A percentile compares a stretch with the other conserved stretches of the same genome.
Conservation (phyloP, 495 filamentous ascomycete genomes). For the Neurospora sp. region DNA sequence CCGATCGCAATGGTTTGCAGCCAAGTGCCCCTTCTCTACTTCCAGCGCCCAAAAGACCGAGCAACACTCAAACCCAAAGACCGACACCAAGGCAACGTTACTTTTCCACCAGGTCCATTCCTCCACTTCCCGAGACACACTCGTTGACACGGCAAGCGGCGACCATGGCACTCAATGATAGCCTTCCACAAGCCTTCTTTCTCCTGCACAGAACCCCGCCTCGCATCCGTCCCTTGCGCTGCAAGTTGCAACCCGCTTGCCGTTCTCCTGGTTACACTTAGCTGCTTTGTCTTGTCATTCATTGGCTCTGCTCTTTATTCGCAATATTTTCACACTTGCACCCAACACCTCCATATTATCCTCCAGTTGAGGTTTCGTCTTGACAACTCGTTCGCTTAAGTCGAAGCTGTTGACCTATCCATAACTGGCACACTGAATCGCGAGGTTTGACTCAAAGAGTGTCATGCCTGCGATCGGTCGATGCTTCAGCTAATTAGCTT, state of each 20-base stretch:
- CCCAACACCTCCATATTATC: not conserved
- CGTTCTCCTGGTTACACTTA: not conserved
- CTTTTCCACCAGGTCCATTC: slow-evolving; percentile 6
- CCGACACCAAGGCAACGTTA: slow-evolving; percentile 18
- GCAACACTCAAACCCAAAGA: not conserved
- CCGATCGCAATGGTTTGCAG: not conserved
- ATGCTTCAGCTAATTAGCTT: not conserved
- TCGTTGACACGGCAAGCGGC: not conserved
- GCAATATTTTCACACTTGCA: not conserved
- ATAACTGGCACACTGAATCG: not conserved
- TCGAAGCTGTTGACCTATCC: not conserved
- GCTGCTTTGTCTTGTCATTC: not conserved
- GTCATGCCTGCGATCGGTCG: not conserved
- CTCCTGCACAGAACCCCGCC: not conserved
- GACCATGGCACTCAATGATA: not conserved
- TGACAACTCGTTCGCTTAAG: not conserved
- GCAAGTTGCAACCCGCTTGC: not conserved
- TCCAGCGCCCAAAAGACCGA: not conserved
- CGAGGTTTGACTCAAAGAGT: not conserved
- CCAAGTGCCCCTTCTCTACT: not conserved
- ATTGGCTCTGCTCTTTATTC: not conserved
- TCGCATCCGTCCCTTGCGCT: not conserved
- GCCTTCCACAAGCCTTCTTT: not conserved
- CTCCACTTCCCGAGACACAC: not conserved
- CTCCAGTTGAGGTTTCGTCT: not conserved